Base-by-base conservation (phyloP, 1,284 basidiomycete species). In the Sanghuangporus sanghuang region DNA sequence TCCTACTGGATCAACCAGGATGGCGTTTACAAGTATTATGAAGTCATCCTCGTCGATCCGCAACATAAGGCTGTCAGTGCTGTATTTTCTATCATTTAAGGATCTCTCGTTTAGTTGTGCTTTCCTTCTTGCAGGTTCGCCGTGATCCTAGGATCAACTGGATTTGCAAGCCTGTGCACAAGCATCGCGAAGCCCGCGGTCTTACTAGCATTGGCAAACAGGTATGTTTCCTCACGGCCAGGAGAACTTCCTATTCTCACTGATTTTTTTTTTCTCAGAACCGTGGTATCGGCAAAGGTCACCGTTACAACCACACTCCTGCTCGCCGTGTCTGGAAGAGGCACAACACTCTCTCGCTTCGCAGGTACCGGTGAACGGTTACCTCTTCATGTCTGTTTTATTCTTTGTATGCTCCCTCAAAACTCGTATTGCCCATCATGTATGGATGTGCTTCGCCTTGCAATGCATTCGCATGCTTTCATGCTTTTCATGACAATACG, bases 1-100 rank as follows among this genome's bases (percentile, higher is more conserved):
- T 98, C 96, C 64, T 99, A 99, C 88, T 98, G 96, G 96, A 82
- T 99, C 76, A 98, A 98, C 83, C 94, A 98, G 81, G 96, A 98
- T 76, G 96, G 96, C 81, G 93, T 98, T 49, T 98, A 98, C 89
- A 98, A 98, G 79, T 99, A 97, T 85, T 99, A 90, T 81, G 96
- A 99, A 78, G 95, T 99, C 72, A 99, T 99, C 76, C 87, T 96
- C 70, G 95, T 99, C 65, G 96, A 99, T 75, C 95, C 93, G 65
- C 87, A 77, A 73, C 93, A 95, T 82, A 95, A 95, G 77, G 93
- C 92, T 68, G 93, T 96, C 75, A 73, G 93, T 79, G 1, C 27
- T 11, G 21, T 35, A 52, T 53, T 46, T n/a, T 40, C n/a, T 39
- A 57, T 55, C 49, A 62, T 53, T 21, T 44, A 16, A 32, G 57